Conservation (phyloP, 2,329 filamentous ascomycete species). For the Stagonosporopsis rhizophila region DNA sequence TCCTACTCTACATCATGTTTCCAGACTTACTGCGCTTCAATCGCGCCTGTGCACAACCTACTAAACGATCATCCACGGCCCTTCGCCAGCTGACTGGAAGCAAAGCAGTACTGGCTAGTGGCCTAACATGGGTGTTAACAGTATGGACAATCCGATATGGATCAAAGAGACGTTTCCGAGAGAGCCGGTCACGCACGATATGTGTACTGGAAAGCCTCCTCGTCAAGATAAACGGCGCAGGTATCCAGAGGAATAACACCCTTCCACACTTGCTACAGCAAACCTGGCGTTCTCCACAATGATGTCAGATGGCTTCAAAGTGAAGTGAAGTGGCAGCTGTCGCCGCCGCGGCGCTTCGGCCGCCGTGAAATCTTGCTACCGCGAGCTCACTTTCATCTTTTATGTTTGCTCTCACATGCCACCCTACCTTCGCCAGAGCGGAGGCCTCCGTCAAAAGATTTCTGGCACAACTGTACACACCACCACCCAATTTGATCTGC, state of each 20-base stretch:
- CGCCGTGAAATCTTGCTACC: conserved; percentile 1
- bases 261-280: not conserved
- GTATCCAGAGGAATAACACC: too few species aligned
- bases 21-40: too few species aligned
- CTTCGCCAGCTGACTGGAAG: too few species aligned
- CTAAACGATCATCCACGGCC: too few species aligned
- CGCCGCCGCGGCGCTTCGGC: conserved; percentile 13
- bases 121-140: too few species aligned
- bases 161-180: not conserved
- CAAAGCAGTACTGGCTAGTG: too few species aligned
- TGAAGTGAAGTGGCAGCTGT: conserved; percentile 7
- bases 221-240: too few species aligned
- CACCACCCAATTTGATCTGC: not conserved
- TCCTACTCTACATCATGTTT: too few species aligned
- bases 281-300: not conserved
- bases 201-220: too few species aligned
- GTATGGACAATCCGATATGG: not conserved
- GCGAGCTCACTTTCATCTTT: conserved; percentile 7
- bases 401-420: not conserved
- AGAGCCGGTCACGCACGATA: not conserved
- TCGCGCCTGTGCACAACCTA: too few species aligned
- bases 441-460: not conserved
- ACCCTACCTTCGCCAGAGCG: not conserved
- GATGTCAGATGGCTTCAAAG: not conserved
- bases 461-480: too few species aligned